phyloP scores from a whole-genome alignment of 2,329 filamentous ascomycete genomes.

The Periconia sp. region DNA sequence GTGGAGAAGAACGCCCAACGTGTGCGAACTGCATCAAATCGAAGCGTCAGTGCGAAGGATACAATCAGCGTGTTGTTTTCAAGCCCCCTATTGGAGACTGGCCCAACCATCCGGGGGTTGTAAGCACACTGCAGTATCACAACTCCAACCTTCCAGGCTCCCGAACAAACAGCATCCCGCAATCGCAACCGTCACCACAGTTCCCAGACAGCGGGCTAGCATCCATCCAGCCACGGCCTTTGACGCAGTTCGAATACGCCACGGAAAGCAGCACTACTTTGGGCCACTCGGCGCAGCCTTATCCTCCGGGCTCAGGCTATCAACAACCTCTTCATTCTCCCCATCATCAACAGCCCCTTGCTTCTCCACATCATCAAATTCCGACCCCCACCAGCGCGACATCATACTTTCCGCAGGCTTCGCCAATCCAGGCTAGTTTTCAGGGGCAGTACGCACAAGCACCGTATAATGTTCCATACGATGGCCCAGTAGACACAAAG shows the following conservation, averaged over 20 bases:
- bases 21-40: conserved; percentile 87
- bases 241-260: conserved; percentile 31
- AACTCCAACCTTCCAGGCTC: conserved; percentile 41
- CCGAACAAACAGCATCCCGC: conserved; percentile 21
- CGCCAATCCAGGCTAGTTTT: conserved; percentile 28
- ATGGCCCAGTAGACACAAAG: conserved; percentile 19
- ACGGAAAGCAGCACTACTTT: conserved; percentile 16
- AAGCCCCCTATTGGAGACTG: conserved; percentile 68
- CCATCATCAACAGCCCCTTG: conserved; percentile 32
- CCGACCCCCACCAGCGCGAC: conserved; percentile 29
- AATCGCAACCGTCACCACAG: conserved; percentile 12
- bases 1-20: conserved; percentile 82
- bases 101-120: conserved; percentile 40
- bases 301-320: conserved; percentile 28
- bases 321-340: conserved; percentile 35
- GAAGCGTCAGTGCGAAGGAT: conserved; percentile 80
- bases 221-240: conserved; percentile 31
- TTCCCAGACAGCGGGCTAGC: conserved; percentile 22
- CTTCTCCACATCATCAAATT: conserved; percentile 31
- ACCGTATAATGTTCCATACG: conserved; percentile 30
- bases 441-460: conserved; percentile 24
- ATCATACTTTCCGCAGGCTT: conserved; percentile 38
- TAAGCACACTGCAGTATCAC: conserved; percentile 42
- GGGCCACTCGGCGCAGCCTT: conserved; percentile 15
- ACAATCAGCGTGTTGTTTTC: conserved; percentile 79